Conservation (phyloP, 1,284 basidiomycete species). For the Chalciporus sp. region DNA sequence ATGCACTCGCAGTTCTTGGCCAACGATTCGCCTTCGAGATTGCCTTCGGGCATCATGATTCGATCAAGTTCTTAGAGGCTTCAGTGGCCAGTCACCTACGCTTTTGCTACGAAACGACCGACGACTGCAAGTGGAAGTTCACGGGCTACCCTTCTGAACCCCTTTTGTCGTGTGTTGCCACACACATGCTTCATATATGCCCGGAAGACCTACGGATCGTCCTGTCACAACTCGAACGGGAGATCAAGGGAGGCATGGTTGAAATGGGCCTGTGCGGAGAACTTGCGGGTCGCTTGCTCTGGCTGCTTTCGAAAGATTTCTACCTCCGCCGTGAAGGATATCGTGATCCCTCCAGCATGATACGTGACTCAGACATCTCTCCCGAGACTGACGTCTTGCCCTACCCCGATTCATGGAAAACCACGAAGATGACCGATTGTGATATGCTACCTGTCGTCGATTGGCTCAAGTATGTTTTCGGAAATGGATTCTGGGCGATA, state of each 20-base stretch:
- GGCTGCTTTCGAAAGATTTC: conserved; percentile 17
- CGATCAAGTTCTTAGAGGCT: too few relatives aligned
- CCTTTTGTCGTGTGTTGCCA: conserved; percentile 11
- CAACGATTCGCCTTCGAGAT: too few relatives aligned
- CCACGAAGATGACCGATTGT: neutral
- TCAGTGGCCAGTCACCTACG: too few relatives aligned
- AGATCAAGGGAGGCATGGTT: too few relatives aligned
- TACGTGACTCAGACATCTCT: too few relatives aligned
- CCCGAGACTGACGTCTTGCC: too few relatives aligned
- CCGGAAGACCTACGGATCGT: neutral
- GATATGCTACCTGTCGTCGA: conserved; percentile 2
- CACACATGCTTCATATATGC: neutral
- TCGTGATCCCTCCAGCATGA: too few relatives aligned
- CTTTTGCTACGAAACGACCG: too few relatives aligned
- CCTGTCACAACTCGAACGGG: conserved; percentile 1
- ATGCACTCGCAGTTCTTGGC: too few relatives aligned
- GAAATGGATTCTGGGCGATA: neutral
- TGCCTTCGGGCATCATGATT: too few relatives aligned
- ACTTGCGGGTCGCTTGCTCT: conserved; percentile 10
- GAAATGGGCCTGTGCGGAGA: conserved; percentile 5
- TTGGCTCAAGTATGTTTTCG: conserved; percentile 1
- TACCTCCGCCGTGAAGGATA: neutral
- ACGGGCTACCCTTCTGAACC: conserved; percentile 15
- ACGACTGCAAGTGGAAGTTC: conserved; percentile 1
- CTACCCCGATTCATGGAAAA: too few relatives aligned